These are phyloP conservation scores for Epithele typhae DNA, from an alignment of 768 basidiomycete species.

Conservation along the genomic window DNA sequence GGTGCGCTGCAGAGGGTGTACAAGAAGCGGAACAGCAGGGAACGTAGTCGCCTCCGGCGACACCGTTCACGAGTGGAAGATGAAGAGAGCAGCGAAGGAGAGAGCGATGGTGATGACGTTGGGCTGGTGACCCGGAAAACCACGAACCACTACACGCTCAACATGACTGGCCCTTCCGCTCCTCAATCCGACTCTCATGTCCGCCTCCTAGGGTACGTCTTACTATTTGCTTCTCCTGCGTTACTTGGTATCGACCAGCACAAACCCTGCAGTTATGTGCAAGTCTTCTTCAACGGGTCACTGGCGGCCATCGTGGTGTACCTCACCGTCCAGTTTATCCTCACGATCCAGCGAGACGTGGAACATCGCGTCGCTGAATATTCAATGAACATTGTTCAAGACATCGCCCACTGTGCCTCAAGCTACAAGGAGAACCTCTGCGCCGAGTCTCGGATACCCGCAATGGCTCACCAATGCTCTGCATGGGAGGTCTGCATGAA, in stretches of 20 bases:
- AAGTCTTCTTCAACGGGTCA: conserved; percentile 90
- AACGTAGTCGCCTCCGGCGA: conserved; percentile 17
- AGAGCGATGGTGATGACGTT: conserved; percentile 39
- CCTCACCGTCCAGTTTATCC: conserved; percentile 78
- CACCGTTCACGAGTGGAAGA: conserved; percentile 11
- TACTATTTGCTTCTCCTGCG: neutral
- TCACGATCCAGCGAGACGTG: conserved; percentile 89
- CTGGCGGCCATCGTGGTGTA: conserved; percentile 83
- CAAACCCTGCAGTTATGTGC: conserved; percentile 52
- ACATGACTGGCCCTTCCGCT: conserved; percentile 59
- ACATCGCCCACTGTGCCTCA: conserved; percentile 82
- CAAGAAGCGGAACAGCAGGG: conserved; percentile 49
- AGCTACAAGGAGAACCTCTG: conserved; percentile 84
- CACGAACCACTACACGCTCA: conserved; percentile 80
- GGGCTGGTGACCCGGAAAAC: conserved; percentile 48
- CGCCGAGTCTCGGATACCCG: conserved; percentile 70
- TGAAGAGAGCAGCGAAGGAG: conserved; percentile 32
- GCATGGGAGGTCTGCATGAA: conserved; percentile 96
- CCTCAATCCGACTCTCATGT: conserved; percentile 70
- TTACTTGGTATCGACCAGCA: conserved; percentile 11
- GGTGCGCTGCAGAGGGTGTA: conserved; percentile 66
- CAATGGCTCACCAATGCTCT: conserved; percentile 81
- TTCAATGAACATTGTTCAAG: conserved; percentile 89
- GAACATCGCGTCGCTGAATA: conserved; percentile 83
- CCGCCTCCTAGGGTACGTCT: conserved; percentile 71